phyloP scores from a whole-genome alignment of 2,329 filamentous ascomycete genomes.

The Aureobasidium namibiae region DNA sequence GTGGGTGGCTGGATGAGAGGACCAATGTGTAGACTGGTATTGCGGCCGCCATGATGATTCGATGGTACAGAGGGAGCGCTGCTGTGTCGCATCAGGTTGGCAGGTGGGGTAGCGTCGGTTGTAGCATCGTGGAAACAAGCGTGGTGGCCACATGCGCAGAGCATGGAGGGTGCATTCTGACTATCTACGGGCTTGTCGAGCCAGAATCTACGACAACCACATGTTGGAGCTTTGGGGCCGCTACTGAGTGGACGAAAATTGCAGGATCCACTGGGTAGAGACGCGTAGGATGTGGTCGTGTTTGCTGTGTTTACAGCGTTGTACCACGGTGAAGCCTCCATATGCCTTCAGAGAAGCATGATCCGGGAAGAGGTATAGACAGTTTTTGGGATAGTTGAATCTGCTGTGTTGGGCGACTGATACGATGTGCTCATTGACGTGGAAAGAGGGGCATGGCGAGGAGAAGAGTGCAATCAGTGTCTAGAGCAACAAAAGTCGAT shows the following conservation, averaged over 20 bases:
- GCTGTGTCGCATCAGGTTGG: slow-evolving; percentile 2
- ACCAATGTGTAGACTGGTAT: background rate
- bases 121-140: slow-evolving; percentile 42
- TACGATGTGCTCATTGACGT: background rate
- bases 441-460: background rate
- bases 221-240: slow-evolving; percentile 36
- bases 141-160: slow-evolving; percentile 47
- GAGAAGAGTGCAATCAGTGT: background rate
- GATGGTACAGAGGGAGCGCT: background rate
- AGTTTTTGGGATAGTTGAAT: background rate
- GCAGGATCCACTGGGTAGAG: slow-evolving; percentile 44
- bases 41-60: background rate
- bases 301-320: slow-evolving; percentile 10
- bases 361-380: background rate
- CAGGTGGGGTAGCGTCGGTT: background rate
- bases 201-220: slow-evolving; percentile 49
- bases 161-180: slow-evolving; percentile 1
- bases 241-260: slow-evolving; percentile 41
- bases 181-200: slow-evolving; percentile 21
- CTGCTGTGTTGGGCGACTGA: background rate
- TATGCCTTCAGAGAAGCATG: slow-evolving; percentile 8
- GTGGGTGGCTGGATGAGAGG: background rate
- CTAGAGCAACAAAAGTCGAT: slow-evolving; percentile 1
- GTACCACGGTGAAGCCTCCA: slow-evolving; percentile 11
- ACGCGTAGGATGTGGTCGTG: slow-evolving; percentile 16